Conservation (phyloP, 805 yeast genomes). For the Hermanozyma aechmeae region DNA sequence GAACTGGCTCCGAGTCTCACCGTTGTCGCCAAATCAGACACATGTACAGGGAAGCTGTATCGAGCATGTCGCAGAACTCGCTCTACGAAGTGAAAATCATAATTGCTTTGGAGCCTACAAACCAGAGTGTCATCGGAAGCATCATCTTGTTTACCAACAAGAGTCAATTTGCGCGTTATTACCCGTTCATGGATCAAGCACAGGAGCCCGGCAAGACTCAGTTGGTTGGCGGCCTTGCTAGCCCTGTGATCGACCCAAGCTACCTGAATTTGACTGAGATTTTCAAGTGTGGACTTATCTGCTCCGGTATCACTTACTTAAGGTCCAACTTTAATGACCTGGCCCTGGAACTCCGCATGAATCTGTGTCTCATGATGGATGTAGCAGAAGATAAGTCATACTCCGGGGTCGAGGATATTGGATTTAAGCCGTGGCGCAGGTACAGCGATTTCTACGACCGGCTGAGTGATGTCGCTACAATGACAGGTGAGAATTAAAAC, state of each 20-base stretch:
- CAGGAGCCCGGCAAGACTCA: conserved; percentile 5
- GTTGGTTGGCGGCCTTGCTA: conserved; percentile 42
- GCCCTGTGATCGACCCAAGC: conserved; percentile 43
- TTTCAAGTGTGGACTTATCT: conserved; percentile 47
- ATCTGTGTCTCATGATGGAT: conserved; percentile 29
- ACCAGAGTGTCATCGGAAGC: conserved; percentile 44
- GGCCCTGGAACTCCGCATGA: conserved; percentile 12
- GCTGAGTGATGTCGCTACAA: conserved; percentile 2
- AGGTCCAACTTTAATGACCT: conserved; percentile 17
- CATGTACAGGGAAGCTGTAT: conserved; percentile 30
- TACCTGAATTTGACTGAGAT: conserved; percentile 45
- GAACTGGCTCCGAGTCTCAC: neutral
- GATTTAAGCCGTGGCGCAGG: conserved; percentile 30
- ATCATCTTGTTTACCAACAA: conserved; percentile 38
- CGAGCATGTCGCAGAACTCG: conserved; percentile 14
- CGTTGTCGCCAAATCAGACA: no score
- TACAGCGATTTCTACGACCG: conserved; percentile 28
- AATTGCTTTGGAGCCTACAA: conserved; percentile 45
- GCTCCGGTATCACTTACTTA: conserved; percentile 15
- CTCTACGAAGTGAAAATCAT: conserved; percentile 35
- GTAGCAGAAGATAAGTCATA: conserved; percentile 24
- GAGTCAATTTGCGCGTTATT: conserved; percentile 36
- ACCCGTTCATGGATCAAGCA: conserved; percentile 42
- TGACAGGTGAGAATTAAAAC: neutral
- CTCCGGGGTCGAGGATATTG: conserved; percentile 31